These are phyloP conservation scores for Fragaria ananassa DNA, from an alignment of 306 rosid species.

Conservation along the genomic window DNA sequence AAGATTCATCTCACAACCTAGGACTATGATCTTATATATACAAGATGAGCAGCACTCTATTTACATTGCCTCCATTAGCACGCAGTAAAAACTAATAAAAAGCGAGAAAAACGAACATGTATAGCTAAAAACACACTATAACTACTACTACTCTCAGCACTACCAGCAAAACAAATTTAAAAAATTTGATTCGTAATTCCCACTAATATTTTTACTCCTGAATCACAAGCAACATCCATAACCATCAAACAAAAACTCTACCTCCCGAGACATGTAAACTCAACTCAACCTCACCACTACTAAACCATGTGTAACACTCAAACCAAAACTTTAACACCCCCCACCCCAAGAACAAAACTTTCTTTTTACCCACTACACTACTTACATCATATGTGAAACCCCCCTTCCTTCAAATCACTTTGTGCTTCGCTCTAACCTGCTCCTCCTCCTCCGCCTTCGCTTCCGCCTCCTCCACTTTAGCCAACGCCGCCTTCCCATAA, in stretches of 20 bases:
- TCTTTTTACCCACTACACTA: neutral
- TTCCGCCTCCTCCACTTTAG: neutral
- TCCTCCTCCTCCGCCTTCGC: neutral
- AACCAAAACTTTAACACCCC: neutral
- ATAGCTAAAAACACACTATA: neutral
- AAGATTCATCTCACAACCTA: neutral
- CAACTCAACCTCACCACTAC: neutral
- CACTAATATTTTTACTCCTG: neutral
- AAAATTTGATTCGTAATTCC: neutral
- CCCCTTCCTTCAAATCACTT: neutral
- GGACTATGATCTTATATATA: neutral
- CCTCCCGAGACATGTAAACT: neutral
- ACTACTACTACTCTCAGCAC: neutral
- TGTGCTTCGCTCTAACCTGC: neutral
- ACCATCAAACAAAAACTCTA: neutral
- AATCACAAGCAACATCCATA: neutral
- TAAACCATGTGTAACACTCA: neutral
- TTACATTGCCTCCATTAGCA: neutral
- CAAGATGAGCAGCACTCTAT: neutral
- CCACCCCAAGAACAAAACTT: neutral
- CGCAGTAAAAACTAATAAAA: neutral
- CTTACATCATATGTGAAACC: neutral
- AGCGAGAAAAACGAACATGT: neutral
- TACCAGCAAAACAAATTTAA: neutral
- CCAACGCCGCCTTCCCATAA: neutral